Conservation (phyloP, 129 eudicot species). For the Flaveria bidentis region DNA sequence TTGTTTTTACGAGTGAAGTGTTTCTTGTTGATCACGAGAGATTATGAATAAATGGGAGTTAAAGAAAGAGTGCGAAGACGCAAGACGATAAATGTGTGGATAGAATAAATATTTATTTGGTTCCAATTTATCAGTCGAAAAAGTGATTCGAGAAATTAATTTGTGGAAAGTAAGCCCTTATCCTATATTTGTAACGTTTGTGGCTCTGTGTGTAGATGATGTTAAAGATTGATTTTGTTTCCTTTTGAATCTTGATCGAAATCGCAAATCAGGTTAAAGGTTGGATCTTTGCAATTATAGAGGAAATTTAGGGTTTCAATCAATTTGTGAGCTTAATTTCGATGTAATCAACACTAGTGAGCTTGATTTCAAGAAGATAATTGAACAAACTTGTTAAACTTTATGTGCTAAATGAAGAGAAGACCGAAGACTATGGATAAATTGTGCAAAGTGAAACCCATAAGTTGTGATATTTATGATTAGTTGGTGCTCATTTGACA, state of each 20-base stretch:
- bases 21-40: conserved; percentile 36
- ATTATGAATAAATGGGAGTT: conserved; percentile 32
- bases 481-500: too few relatives aligned
- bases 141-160: conserved; percentile 3
- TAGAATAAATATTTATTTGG: conserved; percentile 26
- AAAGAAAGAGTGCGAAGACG: conserved; percentile 20
- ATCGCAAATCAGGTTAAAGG: conserved; percentile 4
- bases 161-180: conserved; percentile 52
- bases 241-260: background rate
- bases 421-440: too few relatives aligned
- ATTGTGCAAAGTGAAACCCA: too few relatives aligned
- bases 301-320: background rate
- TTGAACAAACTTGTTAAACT: too few relatives aligned
- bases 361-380: too few relatives aligned
- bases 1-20: conserved; percentile 1
- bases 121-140: conserved; percentile 18
- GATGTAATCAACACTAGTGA: too few relatives aligned
- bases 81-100: conserved; percentile 24
- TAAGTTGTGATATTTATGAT: too few relatives aligned
- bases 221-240: conserved; percentile 25
- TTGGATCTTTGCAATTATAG: background rate
- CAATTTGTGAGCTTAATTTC: background rate
- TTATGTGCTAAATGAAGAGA: too few relatives aligned
- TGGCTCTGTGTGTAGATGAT: conserved; percentile 37
- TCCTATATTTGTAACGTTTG: conserved; percentile 44